Percentiles rank a stretch among this genome's conserved stretches.
Evolutionary conservation across 2,329 filamentous ascomycete genomes (phyloP).

Genomic region (Aspergillus costaricaensis): DNA sequence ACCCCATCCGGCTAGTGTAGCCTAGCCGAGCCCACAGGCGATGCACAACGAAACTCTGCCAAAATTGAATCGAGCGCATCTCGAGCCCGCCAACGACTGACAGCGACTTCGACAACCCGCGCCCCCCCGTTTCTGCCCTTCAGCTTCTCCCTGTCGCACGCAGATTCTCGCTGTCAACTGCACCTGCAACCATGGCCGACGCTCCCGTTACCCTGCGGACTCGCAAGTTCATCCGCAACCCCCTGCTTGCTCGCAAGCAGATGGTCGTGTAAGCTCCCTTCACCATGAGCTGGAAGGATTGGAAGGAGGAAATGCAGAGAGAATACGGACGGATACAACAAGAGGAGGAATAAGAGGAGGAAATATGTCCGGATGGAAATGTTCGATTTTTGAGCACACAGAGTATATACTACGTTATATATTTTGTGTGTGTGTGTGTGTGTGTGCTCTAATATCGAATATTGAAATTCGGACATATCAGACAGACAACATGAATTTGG

Average conservation of each 20-base stretch:
- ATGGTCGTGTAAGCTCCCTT: conserved; percentile 89
- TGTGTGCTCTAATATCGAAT: background rate
- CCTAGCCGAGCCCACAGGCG: conserved; percentile 47
- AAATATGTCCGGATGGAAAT: background rate
- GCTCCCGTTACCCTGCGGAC: conserved; percentile 81
- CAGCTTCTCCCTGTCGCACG: conserved; percentile 28
- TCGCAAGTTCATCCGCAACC: conserved; percentile 99
- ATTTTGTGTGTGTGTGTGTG: background rate
- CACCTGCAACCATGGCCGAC: conserved; percentile 78
- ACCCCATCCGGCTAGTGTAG: conserved; percentile 33
- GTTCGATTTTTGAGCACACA: background rate
- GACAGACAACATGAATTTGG: background rate
- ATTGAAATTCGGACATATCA: background rate
- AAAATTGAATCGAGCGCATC: conserved; percentile 35
- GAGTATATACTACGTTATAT: background rate
- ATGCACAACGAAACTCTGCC: conserved; percentile 25
- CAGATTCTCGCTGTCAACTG: conserved; percentile 39
- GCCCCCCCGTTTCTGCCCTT: conserved; percentile 28
- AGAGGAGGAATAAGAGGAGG: conserved; percentile 8
- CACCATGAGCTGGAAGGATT: background rate
- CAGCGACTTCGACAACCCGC: conserved; percentile 30
- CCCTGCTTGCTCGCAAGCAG: conserved; percentile 97
- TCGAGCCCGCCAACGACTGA: conserved; percentile 35
- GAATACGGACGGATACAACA: background rate
- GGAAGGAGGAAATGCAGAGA: conserved; percentile 1